Conservation (phyloP, 805 yeast genomes). For the Ogataea polymorpha region DNA sequence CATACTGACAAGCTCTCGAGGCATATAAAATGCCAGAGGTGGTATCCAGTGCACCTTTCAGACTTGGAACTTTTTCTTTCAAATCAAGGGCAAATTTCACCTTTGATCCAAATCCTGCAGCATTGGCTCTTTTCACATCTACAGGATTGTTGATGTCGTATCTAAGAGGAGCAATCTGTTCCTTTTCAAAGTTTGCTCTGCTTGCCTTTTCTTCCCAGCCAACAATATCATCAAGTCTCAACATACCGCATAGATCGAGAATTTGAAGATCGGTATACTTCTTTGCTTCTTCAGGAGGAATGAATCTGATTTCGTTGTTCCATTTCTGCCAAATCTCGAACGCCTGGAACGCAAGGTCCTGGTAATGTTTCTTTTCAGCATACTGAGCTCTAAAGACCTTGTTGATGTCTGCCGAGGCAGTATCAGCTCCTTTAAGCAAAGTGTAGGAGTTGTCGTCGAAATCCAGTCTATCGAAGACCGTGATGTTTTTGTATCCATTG, state of each 20-base stretch:
- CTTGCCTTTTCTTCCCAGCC: constrained; percentile 28
- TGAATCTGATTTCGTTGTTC: constrained; percentile 22
- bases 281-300: constrained; percentile 26
- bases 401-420: constrained; percentile 40
- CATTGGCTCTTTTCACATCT: constrained; percentile 33
- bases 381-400: constrained; percentile 39
- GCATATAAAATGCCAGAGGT: constrained; percentile 36
- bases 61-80: constrained; percentile 12
- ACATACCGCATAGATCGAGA: constrained; percentile 29
- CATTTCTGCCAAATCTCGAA: constrained; percentile 26
- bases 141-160: constrained; percentile 29
- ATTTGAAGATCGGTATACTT: constrained; percentile 24
- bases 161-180: constrained; percentile 29
- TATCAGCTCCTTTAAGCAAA: constrained; percentile 38
- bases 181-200: constrained; percentile 23
- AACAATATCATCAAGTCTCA: constrained; percentile 27
- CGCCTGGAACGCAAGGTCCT: constrained; percentile 29
- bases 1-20: constrained; percentile 33
- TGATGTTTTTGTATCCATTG: constrained; percentile 35
- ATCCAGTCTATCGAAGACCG: constrained; percentile 38
- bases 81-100: constrained; percentile 20
- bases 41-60: constrained; percentile 30
- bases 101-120: constrained; percentile 28
- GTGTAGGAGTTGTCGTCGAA: constrained; percentile 28
- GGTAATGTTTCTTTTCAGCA: constrained; percentile 36